Conservation (phyloP, 2,329 filamentous ascomycete species). For the Cryphonectria radicalis region DNA sequence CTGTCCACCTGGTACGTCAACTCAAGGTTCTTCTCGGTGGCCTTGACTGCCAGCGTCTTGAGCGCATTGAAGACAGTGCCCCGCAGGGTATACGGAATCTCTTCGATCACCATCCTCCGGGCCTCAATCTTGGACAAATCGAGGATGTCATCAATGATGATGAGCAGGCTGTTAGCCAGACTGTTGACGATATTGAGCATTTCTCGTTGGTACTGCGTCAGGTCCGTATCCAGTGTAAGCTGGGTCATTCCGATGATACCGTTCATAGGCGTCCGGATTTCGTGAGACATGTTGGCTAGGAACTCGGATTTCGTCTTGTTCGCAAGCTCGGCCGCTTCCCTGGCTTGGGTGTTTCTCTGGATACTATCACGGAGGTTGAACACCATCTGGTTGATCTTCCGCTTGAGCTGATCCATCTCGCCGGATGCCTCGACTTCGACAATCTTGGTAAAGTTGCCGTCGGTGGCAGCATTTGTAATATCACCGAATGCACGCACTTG, state of each 20-base stretch:
- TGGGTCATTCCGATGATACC: constrained; percentile 99
- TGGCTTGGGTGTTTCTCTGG: constrained; percentile 91
- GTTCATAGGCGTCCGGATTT: constrained; percentile 97
- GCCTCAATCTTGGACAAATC: constrained; percentile 86
- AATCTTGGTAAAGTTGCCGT: constrained; percentile 95
- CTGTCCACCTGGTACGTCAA: constrained; percentile 93
- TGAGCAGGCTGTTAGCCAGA: constrained; percentile 91
- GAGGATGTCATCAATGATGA: constrained; percentile 88
- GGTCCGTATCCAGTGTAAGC: constrained; percentile 89
- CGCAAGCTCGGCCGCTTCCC: constrained; percentile 92
- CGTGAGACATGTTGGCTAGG: constrained; percentile 98
- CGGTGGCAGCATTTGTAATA: constrained; percentile 96
- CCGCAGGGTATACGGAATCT: constrained; percentile 92
- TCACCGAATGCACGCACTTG: constrained; percentile 98
- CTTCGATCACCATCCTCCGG: constrained; percentile 96
- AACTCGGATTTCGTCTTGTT: constrained; percentile 99
- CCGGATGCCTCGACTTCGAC: constrained; percentile 97
- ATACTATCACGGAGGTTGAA: constrained; percentile 95
- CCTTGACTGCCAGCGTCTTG: constrained; percentile 95
- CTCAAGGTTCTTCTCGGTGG: constrained; percentile 92
- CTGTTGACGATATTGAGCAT: constrained; percentile 99
- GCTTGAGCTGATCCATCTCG: constrained; percentile 98
- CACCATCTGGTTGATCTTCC: constrained; percentile 99
- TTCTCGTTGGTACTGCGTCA: constrained; percentile 94
- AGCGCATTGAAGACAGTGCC: constrained; percentile 96